Percentiles rank a stretch among this genome's conserved stretches.
Evolutionary conservation across 306 rosid species (phyloP).

Genomic region (Sophora flavescens): DNA sequence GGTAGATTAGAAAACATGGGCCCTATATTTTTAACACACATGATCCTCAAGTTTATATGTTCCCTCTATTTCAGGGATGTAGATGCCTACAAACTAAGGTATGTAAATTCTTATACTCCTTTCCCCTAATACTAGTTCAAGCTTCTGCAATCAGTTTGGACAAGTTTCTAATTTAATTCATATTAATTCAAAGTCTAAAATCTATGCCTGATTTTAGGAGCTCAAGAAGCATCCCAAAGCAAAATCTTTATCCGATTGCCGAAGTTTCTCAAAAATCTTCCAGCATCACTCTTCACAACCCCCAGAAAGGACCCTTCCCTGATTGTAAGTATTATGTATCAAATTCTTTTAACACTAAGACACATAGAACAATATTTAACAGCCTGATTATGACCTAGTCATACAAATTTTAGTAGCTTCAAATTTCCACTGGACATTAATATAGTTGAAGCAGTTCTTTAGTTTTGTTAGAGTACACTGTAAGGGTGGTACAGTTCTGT

Average conservation of each 20-base stretch:
- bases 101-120: constrained; percentile 31
- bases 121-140: constrained; percentile 29
- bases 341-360: constrained; percentile 26
- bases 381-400: constrained; percentile 10
- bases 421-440: constrained; percentile 25
- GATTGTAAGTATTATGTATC: constrained; percentile 16
- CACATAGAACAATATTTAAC: constrained; percentile 11
- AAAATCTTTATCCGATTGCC: constrained; percentile 33
- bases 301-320: constrained; percentile 29
- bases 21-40: neutral
- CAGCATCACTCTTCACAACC: constrained; percentile 29
- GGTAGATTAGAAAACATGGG: constrained; percentile 21
- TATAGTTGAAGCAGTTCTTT: constrained; percentile 38
- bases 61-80: constrained; percentile 26
- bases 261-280: constrained; percentile 16
- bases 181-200: neutral
- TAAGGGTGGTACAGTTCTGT: too few species aligned
- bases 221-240: constrained; percentile 19
- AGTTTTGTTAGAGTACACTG: neutral
- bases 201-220: neutral
- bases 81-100: constrained; percentile 26
- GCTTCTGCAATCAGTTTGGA: constrained; percentile 34
- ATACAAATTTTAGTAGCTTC: constrained; percentile 9
- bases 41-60: constrained; percentile 4
- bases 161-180: constrained; percentile 32